These are phyloP conservation scores for Myxozyma monticola DNA, from an alignment of 805 yeast genomes.

Conservation along the genomic window DNA sequence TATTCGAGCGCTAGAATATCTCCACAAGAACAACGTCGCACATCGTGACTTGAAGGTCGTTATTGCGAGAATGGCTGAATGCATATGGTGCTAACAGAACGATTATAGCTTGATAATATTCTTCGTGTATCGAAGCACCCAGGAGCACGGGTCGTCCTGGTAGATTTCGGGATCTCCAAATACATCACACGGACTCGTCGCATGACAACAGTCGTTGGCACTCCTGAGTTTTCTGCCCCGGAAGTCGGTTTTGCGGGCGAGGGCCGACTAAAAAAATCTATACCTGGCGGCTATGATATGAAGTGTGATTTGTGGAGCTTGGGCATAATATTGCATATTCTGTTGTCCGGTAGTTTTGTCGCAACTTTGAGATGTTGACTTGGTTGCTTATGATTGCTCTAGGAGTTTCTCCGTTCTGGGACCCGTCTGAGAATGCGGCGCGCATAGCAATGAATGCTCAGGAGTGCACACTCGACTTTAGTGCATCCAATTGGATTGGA, in stretches of 20 bases:
- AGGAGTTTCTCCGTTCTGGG: slow-evolving; percentile 65
- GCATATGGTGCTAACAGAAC: background rate
- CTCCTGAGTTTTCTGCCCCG: slow-evolving; percentile 73
- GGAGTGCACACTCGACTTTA: slow-evolving; percentile 45
- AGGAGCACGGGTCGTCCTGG: slow-evolving; percentile 55
- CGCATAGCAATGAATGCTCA: slow-evolving; percentile 47
- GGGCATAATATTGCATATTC: slow-evolving; percentile 59
- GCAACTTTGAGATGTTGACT: background rate
- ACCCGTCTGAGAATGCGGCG: slow-evolving; percentile 44
- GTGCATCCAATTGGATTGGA: slow-evolving; percentile 45
- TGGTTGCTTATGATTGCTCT: background rate
- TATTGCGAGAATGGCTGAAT: background rate
- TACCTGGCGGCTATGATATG: slow-evolving; percentile 48
- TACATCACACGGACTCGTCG: slow-evolving; percentile 33
- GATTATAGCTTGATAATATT: slow-evolving; percentile 54
- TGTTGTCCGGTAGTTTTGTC: slow-evolving; percentile 45
- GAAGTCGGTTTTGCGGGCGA: slow-evolving; percentile 53
- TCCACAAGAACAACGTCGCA: slow-evolving; percentile 56
- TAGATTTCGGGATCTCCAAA: slow-evolving; percentile 68
- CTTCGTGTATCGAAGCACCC: slow-evolving; percentile 55
- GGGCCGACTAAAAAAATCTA: background rate
- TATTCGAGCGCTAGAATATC: slow-evolving; percentile 54
- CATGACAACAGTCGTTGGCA: slow-evolving; percentile 57
- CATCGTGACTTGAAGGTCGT: slow-evolving; percentile 60
- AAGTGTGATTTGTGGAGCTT: slow-evolving; percentile 72